phyloP scores from a whole-genome alignment of 2,329 filamentous ascomycete genomes.

The Stagonosporopsis cucurbitacearum region DNA sequence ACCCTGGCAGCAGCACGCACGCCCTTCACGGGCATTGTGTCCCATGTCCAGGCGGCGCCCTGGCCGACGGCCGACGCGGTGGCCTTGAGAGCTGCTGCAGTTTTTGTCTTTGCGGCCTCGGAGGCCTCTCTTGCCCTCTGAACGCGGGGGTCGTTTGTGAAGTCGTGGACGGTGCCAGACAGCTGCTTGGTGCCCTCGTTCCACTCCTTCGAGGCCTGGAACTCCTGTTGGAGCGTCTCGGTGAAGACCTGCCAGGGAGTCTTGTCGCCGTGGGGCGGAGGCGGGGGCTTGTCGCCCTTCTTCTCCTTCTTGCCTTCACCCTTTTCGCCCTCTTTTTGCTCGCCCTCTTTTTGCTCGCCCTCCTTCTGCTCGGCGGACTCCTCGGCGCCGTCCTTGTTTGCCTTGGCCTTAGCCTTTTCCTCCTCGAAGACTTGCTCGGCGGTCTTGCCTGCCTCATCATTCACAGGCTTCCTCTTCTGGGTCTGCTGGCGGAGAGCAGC shows the following conservation, averaged over 20 bases:
- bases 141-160: conserved; percentile 91
- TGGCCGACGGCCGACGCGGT: conserved; percentile 89
- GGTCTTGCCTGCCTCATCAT: conserved; percentile 38
- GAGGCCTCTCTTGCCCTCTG: conserved; percentile 84
- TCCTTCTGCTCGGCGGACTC: conserved; percentile 57
- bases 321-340: conserved; percentile 52
- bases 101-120: conserved; percentile 79
- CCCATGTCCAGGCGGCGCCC: conserved; percentile 95
- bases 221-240: conserved; percentile 92
- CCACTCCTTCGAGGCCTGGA: conserved; percentile 98
- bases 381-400: conserved; percentile 50
- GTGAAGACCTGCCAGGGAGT: conserved; percentile 98
- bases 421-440: too few relatives aligned
- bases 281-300: conserved; percentile 74
- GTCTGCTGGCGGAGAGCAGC: conserved; percentile 43
- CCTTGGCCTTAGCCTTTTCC: too few relatives aligned
- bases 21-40: conserved; percentile 90
- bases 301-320: conserved; percentile 63
- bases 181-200: conserved; percentile 98
- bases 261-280: conserved; percentile 97
- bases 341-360: conserved; percentile 47
- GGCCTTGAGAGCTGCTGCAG: conserved; percentile 79
- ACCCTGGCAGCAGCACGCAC: conserved; percentile 84
- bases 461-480: conserved; percentile 45
- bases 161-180: conserved; percentile 85